Base-by-base conservation (phyloP, 371 early-diverging fungal species). In the Zychaea mexicana region DNA sequence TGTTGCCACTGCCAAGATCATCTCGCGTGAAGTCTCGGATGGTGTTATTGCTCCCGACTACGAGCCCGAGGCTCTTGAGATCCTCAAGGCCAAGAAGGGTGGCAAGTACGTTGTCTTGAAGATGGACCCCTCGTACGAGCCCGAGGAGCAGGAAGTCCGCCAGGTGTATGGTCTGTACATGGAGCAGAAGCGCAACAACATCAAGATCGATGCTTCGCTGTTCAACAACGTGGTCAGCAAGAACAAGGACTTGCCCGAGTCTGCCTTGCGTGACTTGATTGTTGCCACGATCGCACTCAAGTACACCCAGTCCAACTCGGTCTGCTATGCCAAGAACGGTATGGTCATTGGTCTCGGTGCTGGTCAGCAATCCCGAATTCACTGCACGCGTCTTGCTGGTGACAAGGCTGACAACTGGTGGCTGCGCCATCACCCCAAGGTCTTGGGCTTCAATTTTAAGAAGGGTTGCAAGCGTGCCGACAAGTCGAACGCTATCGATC, bases 391-490 rank as follows among this genome's bases (percentile, higher is more conserved):
- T 60, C 89, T 98, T 62, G 98, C 97, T n/a, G 97, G 97, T 72
- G 96, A 96, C 71, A 98, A 98, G 88, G 96, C 96, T 58, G 96
- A 98, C 75, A 95, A 95, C 89, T 97, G 95, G 95, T 97, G 97
- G 97, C 70, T 92, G 76, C 91, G 98, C 53, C 95, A 95, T 73
- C 97, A 98, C 79, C 96, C 96, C 71, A 90, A 90, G 73, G 94
- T 96, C 10, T 79, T 93, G 52, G 88, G 71, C 52, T 87, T 98
- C 66, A 77, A 91, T 62, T 98, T 97, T 79, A 93, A 94, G 79
- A 82, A 87, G 76, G 84, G 79, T 19, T 82, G 88, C 66, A 98
- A 98, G 86, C 91, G 98, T 62, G 93, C 97, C 36, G 97, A 98
- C 81, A 90, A 90, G 72, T 91, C 97, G 60, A 98, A 97, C 79